phyloP scores from a whole-genome alignment of 1,284 basidiomycete species.

The Leucoagaricus sp. region DNA sequence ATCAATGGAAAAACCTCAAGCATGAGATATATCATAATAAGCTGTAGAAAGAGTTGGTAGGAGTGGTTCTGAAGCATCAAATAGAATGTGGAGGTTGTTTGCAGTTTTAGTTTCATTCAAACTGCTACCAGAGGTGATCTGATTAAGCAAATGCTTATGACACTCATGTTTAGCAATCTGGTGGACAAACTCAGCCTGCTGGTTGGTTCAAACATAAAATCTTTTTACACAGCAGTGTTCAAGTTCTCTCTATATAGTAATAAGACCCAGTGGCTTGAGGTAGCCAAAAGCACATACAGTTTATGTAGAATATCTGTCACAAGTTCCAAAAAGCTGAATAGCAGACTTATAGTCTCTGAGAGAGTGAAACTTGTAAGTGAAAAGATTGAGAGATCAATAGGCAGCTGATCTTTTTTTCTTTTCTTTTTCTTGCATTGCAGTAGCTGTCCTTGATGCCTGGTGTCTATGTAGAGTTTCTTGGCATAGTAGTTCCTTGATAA shows the following conservation, averaged over 20 bases:
- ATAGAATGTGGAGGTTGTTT: too few species aligned
- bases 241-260: neutral
- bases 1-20: slow-evolving; percentile 14
- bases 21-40: slow-evolving; percentile 16
- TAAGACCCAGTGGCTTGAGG: neutral
- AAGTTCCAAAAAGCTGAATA: slow-evolving; percentile 23
- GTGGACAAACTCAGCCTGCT: neutral
- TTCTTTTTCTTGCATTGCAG: too few species aligned
- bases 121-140: too few species aligned
- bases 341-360: slow-evolving; percentile 20
- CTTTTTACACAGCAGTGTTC: neutral
- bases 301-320: slow-evolving; percentile 26
- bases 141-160: neutral
- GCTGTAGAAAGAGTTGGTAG: neutral
- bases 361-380: too few species aligned
- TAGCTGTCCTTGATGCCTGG: too few species aligned
- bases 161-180: neutral
- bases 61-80: neutral
- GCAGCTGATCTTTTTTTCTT: too few species aligned
- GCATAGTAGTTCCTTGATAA: slow-evolving; percentile 23
- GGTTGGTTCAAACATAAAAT: neutral
- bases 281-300: slow-evolving; percentile 17
- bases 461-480: too few species aligned
- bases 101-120: too few species aligned
- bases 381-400: too few species aligned